Percentiles rank a stretch among this genome's conserved stretches.
phyloP scores from a whole-genome alignment of 768 basidiomycete species.

The Boletellus ananas region DNA sequence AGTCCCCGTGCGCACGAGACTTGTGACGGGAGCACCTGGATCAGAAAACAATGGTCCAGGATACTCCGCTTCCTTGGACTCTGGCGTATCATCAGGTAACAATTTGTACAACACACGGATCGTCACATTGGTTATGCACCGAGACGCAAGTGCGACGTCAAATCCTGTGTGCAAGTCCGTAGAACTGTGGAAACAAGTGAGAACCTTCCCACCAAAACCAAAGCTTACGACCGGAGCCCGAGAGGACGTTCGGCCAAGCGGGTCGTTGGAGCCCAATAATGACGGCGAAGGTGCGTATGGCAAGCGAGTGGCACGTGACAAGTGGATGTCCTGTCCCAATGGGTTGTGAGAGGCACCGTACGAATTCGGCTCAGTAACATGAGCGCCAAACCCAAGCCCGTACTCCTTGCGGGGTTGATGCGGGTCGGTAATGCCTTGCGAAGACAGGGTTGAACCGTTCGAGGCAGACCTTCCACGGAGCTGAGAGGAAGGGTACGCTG shows the following conservation, averaged over 20 bases:
- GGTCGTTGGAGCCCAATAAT: conserved; percentile 76
- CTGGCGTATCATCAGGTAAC: conserved; percentile 64
- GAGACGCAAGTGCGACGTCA: conserved; percentile 70
- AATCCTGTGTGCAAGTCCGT: conserved; percentile 66
- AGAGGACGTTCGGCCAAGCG: conserved; percentile 66
- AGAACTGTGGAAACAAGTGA: conserved; percentile 82
- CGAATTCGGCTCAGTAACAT: conserved; percentile 16
- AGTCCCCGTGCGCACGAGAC: conserved; percentile 62
- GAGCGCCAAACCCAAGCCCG: conserved; percentile 22
- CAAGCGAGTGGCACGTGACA: conserved; percentile 38
- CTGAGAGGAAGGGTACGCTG: conserved; percentile 15
- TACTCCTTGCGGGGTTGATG: conserved; percentile 25
- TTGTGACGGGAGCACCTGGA: conserved; percentile 56
- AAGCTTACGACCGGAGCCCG: conserved; percentile 82
- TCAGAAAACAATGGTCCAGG: conserved; percentile 89
- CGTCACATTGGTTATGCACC: conserved; percentile 64
- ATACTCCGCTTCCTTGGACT: conserved; percentile 53
- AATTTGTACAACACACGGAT: conserved; percentile 65
- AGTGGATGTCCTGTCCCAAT: conserved; percentile 25
- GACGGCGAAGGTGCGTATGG: conserved; percentile 86
- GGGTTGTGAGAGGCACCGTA: conserved; percentile 14
- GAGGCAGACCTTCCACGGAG: conserved; percentile 42
- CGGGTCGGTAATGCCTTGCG: conserved; percentile 18
- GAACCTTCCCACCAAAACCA: conserved; percentile 89
- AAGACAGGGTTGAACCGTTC: conserved; percentile 42